Evolutionary conservation across 202 grass and related monocot species (phyloP).

Genomic region (Eragrostis tef): DNA sequence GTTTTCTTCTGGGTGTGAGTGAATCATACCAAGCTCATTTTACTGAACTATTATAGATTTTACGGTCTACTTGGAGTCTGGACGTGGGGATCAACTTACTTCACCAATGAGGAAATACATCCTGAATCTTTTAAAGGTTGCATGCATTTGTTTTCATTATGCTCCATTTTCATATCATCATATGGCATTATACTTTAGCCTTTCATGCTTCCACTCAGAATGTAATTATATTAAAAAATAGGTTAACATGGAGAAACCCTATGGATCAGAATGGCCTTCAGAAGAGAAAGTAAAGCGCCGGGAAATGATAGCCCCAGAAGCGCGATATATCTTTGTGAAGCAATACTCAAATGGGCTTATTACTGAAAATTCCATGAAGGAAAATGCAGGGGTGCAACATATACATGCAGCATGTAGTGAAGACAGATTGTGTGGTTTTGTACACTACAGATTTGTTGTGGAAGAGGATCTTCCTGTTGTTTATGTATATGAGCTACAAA

Average conservation of each 20-base stretch:
- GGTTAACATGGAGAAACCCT: conserved; percentile 74
- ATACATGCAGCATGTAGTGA: conserved; percentile 16
- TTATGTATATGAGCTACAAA: conserved; percentile 94
- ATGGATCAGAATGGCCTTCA: conserved; percentile 73
- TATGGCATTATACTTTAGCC: neutral
- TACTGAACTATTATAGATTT: conserved; percentile 51
- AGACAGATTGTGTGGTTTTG: conserved; percentile 71
- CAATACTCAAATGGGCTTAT: conserved; percentile 38
- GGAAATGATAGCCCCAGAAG: conserved; percentile 72
- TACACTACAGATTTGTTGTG: conserved; percentile 79
- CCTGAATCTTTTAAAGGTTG: conserved; percentile 85
- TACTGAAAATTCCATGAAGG: conserved; percentile 6
- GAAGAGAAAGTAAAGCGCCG: conserved; percentile 87
- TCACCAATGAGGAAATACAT: conserved; percentile 66
- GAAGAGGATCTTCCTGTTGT: conserved; percentile 80
- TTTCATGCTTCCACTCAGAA: conserved; percentile 16
- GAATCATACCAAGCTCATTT: conserved; percentile 9
- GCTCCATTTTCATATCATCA: neutral
- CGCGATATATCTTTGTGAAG: conserved; percentile 61
- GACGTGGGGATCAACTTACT: conserved; percentile 61
- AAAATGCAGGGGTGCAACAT: conserved; percentile 36
- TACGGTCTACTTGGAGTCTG: conserved; percentile 71
- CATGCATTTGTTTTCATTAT: neutral
- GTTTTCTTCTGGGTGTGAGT: neutral
- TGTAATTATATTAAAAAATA: conserved; percentile 30